Base-by-base conservation (phyloP, 2,329 filamentous ascomycete species). In the Penicillium sclerotiorum region DNA sequence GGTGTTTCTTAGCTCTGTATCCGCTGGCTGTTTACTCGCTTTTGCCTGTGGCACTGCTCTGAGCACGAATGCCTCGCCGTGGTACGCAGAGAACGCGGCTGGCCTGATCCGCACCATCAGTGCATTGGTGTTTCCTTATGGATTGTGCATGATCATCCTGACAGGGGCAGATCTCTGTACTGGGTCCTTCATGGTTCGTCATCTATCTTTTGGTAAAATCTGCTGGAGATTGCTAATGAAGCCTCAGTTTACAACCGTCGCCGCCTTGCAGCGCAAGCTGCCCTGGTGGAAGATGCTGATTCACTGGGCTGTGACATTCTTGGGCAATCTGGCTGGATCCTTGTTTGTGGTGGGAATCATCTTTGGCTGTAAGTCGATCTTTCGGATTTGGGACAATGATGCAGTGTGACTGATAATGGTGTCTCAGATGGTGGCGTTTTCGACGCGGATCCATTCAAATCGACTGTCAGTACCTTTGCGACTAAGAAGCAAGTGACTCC, bases 91-190 rank as follows among this genome's bases (percentile, higher is more conserved):
- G 6, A 79, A 80, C 53, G 77, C 77, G 0, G 74, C 73, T 0
- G 77, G 76, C 11, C 60, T 80, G 27, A 73, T 79, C 28, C 68
- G 73, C 7, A 76, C 73, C 3, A 70, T 78, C 27, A 63, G 68
- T 8, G 74, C 76, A 1, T 58, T 79, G 36, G 68, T 78, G 2
- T 80, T 80, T 49, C 78, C 77, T 0, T 69, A 77, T n/a, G 77
- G 78, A 4, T 67, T 80, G 53, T 71, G 73, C 25, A 73, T 79
- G 69, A 74, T 78, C 33, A 69, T 78, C n/a, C 59, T 79, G 8
- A 77, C 73, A 0, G 77, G 77, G 2, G 72, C 74, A 3, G 77
- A 80, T 56, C 68, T 80, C 1, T 79, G 76, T 51, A 80, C 77
- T 1, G 70, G 71, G 2, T 73, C 71, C 9, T 74, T 74, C 42